These are phyloP conservation scores for Rostrohypoxylon terebratum DNA, from an alignment of 495 filamentous ascomycete species.

Conservation along the genomic window DNA sequence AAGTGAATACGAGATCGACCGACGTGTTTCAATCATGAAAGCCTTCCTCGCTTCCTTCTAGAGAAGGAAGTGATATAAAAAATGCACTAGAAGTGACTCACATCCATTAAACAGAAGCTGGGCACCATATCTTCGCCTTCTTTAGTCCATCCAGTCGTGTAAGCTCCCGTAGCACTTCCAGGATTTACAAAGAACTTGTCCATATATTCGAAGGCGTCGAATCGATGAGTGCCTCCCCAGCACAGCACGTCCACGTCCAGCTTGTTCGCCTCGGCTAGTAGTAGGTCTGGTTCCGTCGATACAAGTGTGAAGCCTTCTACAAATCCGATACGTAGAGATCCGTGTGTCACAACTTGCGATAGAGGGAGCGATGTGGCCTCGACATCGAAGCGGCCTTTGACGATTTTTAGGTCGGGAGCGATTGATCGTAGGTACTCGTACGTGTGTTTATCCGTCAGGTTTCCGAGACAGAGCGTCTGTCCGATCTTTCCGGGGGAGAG, in stretches of 20 bases:
- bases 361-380: conserved; percentile 91
- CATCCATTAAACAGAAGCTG: conserved; percentile 99
- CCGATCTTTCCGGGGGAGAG: conserved; percentile 97
- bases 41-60: not conserved
- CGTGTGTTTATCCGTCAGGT: conserved; percentile 92
- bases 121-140: conserved; percentile 84
- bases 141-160: conserved; percentile 69
- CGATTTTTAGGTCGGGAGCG: conserved; percentile 94
- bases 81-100: conserved; percentile 64
- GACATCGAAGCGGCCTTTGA: conserved; percentile 92
- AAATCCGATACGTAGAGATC: conserved; percentile 92
- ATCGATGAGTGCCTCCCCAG: conserved; percentile 97
- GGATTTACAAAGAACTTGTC: conserved; percentile 99
- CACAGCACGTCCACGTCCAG: conserved; percentile 97
- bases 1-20: conserved; percentile 8
- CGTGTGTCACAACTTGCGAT: conserved; percentile 94
- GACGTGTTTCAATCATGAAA: not conserved
- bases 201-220: conserved; percentile 98
- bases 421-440: conserved; percentile 94
- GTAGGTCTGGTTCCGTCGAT: conserved; percentile 87
- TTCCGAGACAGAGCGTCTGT: conserved; percentile 96
- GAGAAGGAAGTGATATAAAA: not conserved
- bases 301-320: conserved; percentile 97
- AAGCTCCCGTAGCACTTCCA: conserved; percentile 90
- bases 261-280: conserved; percentile 92